Evolutionary conservation across 2,329 filamentous ascomycete genomes (phyloP).

Genomic region (Chaetomium globosum): DNA sequence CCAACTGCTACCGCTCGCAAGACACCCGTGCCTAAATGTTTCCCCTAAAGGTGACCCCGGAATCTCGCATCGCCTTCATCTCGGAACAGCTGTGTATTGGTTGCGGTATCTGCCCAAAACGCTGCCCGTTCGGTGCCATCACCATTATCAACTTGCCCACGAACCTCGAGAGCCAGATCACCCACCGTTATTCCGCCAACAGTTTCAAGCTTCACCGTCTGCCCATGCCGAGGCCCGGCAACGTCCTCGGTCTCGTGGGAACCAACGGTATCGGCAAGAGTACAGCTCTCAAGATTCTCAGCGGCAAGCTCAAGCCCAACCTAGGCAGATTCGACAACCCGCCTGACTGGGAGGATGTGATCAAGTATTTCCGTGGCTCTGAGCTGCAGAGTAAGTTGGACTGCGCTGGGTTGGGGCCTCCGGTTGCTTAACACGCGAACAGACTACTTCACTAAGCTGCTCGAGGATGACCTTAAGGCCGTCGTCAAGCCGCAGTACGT

Average conservation of each 20-base stretch:
- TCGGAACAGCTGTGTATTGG: slow-evolving; percentile 95
- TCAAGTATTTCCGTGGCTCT: slow-evolving; percentile 97
- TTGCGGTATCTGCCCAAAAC: slow-evolving; percentile 99
- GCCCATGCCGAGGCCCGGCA: slow-evolving; percentile 91
- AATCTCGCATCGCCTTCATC: slow-evolving; percentile 96
- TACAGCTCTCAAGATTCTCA: slow-evolving; percentile 98
- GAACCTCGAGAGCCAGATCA: slow-evolving; percentile 97
- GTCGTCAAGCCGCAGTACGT: slow-evolving; percentile 99
- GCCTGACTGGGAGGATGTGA: slow-evolving; percentile 98
- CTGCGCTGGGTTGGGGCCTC: slow-evolving; percentile 25
- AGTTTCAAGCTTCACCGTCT: slow-evolving; percentile 99
- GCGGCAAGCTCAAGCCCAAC: slow-evolving; percentile 98
- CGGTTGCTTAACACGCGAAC: slow-evolving; percentile 24
- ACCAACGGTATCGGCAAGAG: slow-evolving; percentile 99
- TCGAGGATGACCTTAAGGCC: slow-evolving; percentile 96
- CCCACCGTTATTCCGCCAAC: slow-evolving; percentile 98
- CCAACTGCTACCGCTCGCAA: not conserved
- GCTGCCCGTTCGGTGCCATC: slow-evolving; percentile 97
- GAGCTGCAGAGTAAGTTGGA: slow-evolving; percentile 78
- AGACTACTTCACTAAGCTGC: slow-evolving; percentile 98
- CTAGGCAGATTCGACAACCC: slow-evolving; percentile 93
- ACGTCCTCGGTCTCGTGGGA: slow-evolving; percentile 93
- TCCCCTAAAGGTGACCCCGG: slow-evolving; percentile 74
- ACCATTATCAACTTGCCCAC: slow-evolving; percentile 99
- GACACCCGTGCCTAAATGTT: slow-evolving; percentile 70